A percentile compares a stretch with the other conserved stretches of the same genome.
Conservation (phyloP, 2,329 filamentous ascomycete species). For the Sordariomycetes sp. region DNA sequence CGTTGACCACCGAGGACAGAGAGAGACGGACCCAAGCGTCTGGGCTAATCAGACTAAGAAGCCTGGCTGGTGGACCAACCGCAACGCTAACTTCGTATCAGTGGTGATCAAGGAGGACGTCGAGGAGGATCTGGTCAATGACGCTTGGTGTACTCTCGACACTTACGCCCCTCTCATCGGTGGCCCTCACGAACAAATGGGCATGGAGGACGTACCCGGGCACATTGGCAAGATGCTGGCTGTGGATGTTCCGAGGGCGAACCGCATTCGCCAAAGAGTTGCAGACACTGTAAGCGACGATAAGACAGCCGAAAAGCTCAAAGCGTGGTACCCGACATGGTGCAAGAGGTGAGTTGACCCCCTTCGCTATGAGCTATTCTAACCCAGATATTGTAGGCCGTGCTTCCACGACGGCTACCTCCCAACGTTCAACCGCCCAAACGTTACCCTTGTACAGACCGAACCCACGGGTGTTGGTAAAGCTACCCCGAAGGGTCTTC, state of each 20-base stretch:
- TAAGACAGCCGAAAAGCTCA: slow-evolving; percentile 39
- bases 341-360: slow-evolving; percentile 44
- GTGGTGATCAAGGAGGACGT: slow-evolving; percentile 28
- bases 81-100: slow-evolving; percentile 22
- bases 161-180: slow-evolving; percentile 27
- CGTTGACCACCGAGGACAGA: slow-evolving; percentile 26
- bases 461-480: neutral
- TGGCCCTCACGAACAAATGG: slow-evolving; percentile 2
- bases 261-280: slow-evolving; percentile 34
- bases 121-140: slow-evolving; percentile 32
- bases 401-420: slow-evolving; percentile 2
- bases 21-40: slow-evolving; percentile 27
- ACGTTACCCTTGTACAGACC: slow-evolving; percentile 1
- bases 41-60: slow-evolving; percentile 25
- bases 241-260: slow-evolving; percentile 30
- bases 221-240: slow-evolving; percentile 19
- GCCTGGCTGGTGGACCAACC: slow-evolving; percentile 39
- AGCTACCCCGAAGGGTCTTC: neutral
- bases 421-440: neutral
- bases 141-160: slow-evolving; percentile 35
- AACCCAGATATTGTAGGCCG: neutral
- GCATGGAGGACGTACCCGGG: slow-evolving; percentile 1
- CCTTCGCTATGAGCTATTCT: neutral
- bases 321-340: slow-evolving; percentile 51
- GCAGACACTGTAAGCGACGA: slow-evolving; percentile 43